These are phyloP conservation scores for Penicillium polonicum DNA, from an alignment of 2,329 filamentous ascomycete species.

Conservation along the genomic window DNA sequence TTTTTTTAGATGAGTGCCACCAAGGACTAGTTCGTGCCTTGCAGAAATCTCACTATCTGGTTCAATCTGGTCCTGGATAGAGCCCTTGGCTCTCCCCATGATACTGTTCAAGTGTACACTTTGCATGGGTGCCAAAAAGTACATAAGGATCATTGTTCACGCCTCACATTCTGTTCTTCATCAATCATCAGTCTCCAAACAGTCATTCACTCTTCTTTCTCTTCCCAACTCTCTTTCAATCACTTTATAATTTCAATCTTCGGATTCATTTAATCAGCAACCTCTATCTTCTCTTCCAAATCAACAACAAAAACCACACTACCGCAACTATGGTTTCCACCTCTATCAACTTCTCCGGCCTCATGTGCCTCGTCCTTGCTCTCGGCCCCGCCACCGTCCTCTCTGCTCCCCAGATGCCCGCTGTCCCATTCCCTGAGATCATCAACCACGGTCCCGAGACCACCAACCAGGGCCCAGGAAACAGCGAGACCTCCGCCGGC, in stretches of 20 bases:
- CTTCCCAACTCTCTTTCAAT: conserved; percentile 3
- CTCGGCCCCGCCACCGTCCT: conserved; percentile 30
- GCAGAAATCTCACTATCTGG: conserved; percentile 16
- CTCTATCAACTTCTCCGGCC: conserved; percentile 27
- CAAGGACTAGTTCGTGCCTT: conserved; percentile 24
- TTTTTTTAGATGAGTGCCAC: conserved; percentile 14
- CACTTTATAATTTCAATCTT: conserved; percentile 5
- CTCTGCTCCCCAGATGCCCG: conserved; percentile 28
- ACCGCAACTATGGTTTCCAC: conserved; percentile 25
- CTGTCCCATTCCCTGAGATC: background rate
- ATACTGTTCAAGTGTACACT: conserved; percentile 11
- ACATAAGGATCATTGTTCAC: conserved; percentile 22
- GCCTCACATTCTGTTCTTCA: conserved; percentile 4
- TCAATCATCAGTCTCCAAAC: conserved; percentile 18
- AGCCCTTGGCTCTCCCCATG: conserved; percentile 16
- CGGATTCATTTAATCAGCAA: conserved; percentile 11
- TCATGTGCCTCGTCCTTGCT: conserved; percentile 33
- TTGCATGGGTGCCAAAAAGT: conserved; percentile 13
- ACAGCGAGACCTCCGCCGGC: conserved; percentile 21
- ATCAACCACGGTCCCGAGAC: conserved; percentile 9
- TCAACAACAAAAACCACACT: background rate
- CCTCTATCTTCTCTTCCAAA: background rate
- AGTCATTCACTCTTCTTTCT: conserved; percentile 22
- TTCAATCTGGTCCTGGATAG: conserved; percentile 10
- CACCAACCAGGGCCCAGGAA: conserved; percentile 7